Conservation (phyloP, 108 stramenopile genomes). For the Nitzschia inconspicua region DNA sequence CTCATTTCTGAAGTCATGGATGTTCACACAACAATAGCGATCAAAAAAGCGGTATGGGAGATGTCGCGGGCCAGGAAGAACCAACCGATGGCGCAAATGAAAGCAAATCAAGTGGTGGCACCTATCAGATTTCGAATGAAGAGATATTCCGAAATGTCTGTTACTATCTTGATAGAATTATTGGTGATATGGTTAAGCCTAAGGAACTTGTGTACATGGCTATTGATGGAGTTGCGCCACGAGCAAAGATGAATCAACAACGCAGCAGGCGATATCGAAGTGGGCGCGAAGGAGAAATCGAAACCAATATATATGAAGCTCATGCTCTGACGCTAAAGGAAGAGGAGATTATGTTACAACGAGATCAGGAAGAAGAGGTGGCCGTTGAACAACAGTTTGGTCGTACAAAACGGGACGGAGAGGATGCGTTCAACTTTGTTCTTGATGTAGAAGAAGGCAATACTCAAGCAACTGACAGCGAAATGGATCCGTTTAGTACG, state of each 20-base stretch:
- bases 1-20: too few relatives aligned
- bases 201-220: slow-evolving; percentile 91
- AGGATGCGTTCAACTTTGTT: slow-evolving; percentile 23
- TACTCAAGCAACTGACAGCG: neutral
- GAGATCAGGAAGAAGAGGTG: slow-evolving; percentile 17
- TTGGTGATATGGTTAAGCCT: slow-evolving; percentile 87
- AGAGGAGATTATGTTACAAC: slow-evolving; percentile 23
- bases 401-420: slow-evolving; percentile 4
- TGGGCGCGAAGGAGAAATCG: slow-evolving; percentile 84
- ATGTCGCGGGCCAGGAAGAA: slow-evolving; percentile 25
- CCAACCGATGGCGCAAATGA: slow-evolving; percentile 15
- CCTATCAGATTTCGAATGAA: slow-evolving; percentile 37
- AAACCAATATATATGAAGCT: slow-evolving; percentile 65
- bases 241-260: slow-evolving; percentile 99
- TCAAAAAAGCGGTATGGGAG: slow-evolving; percentile 28
- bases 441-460: slow-evolving; percentile 4
- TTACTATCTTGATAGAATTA: slow-evolving; percentile 89
- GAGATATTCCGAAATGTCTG: slow-evolving; percentile 82
- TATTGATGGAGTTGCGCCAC: slow-evolving; percentile 97
- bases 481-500: too few relatives aligned
- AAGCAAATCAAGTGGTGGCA: neutral
- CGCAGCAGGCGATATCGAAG: slow-evolving; percentile 92
- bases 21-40: slow-evolving; percentile 91
- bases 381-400: slow-evolving; percentile 17
- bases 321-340: slow-evolving; percentile 55